Base-by-base conservation (phyloP, 805 yeast species). In the Metschnikowia lochheadii region DNA sequence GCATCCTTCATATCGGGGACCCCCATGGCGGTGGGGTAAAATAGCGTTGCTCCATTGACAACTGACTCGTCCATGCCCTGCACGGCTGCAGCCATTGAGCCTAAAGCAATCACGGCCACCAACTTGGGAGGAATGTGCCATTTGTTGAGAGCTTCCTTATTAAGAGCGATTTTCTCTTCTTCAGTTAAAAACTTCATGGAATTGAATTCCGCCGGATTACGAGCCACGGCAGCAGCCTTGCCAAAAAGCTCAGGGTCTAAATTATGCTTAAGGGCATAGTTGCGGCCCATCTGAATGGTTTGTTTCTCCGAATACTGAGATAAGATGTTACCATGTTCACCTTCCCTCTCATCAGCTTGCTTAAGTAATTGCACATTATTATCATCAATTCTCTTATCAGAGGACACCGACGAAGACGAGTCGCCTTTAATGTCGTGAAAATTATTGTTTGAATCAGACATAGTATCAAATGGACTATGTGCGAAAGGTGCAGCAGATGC, bases 41-140 rank as follows among this genome's bases (percentile, higher is more conserved):
- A 79, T 21, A 83, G 63, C 44, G 78, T 80, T 20, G 89, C 89
- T 35, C 89, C 89, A 55, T 84, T 83, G 51, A 82, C 70, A 8
- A 83, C 88, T 6, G 87, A 78, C 63, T 84, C 87, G 63, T 84
- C 89, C 87, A 82, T 82, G 48, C 89, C 89, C 62, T 84, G 89
- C 38, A 83, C 86, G 5, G 85, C 83, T 3, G 87, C 85, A 47
- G 87, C 82, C 73, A 83, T 70, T 2, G 88, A 83, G 42, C 85
- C 82, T 59, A 82, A 67, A 7, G 83, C 77, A 64, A 81, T 77
- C 18, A 79, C 76, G 52, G 72, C 80, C 53, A 78, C 64, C 57
- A 85, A 69, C 51, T 75, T 80, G 8, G 59, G 20, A 70, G 78
- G 82, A 23, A 78, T 55, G 48, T 69, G 69, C 75, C 76, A 73